Evolutionary conservation across 2,329 filamentous ascomycete species (phyloP), one percentile per base, ranked within the genome.

Genomic region (Cercospora zeae-maydis): DNA sequence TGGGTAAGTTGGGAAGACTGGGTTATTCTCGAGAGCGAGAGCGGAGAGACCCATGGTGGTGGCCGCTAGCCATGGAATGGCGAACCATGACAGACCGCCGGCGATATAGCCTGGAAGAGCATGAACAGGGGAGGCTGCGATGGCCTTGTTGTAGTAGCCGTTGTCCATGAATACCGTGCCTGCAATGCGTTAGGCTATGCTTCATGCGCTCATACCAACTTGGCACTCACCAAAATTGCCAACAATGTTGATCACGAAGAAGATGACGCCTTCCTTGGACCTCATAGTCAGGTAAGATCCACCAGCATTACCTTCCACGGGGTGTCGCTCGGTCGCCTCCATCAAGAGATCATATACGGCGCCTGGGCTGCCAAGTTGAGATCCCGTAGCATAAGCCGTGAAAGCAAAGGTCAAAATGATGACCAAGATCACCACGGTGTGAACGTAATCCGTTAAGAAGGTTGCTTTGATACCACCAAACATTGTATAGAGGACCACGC

Each of bases 71-170:
- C 91, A 96, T 0, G 93, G 93, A 58, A 97, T 96, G 0, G 92
- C 92, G 70, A 96, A 96, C 92, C 92, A 96, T 55, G 86, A 88
- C 1, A 96, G 82, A 21, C 93, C 92, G 4, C 92, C 92, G 65
- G 93, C 84, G 59, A 96, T 88, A 73, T 96, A 96, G 16, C 92
- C 92, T 0, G 92, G 92, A 2, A 97, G 84, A 0, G 92, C 93
- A 42, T 93, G 70, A 0, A 93, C 89, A 0, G 92, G 92, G 21
- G 87, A 89, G 0, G 93, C 92, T 6, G 93, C 91, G 71, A 96
- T 96, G 14, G 92, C 92, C 77, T 96, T 96, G 82, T 96, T 95
- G 78, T 92, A 96, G 79, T 96, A 96, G 14, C 89, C 72, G 21
- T 73, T 66, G 73, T 96, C 92, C 49, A 92, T 82, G 79, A 95